Evolutionary conservation across 2,329 filamentous ascomycete species (phyloP).

Genomic region (Alternaria sp.): DNA sequence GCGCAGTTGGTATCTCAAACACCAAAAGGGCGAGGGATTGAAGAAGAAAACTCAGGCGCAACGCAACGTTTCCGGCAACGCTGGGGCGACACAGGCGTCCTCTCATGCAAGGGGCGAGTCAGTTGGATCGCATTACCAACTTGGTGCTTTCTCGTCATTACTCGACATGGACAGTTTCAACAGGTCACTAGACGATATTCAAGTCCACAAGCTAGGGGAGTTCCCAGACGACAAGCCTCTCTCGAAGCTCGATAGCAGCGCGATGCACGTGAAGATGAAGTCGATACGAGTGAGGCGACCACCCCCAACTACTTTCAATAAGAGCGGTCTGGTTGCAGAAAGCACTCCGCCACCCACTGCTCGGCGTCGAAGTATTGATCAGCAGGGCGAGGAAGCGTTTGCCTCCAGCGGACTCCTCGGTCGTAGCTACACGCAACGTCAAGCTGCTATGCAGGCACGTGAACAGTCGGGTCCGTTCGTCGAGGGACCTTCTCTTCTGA

Average conservation of each 20-base stretch:
- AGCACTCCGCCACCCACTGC: constrained; percentile 25
- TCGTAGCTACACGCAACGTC: constrained; percentile 59
- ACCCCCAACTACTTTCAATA: constrained; percentile 47
- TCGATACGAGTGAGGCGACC: constrained; percentile 50
- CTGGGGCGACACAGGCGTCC: constrained; percentile 25
- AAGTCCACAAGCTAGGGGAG: constrained; percentile 33
- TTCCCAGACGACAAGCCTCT: constrained; percentile 41
- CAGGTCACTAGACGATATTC: constrained; percentile 48
- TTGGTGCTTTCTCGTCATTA: constrained; percentile 73
- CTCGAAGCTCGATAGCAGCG: constrained; percentile 35
- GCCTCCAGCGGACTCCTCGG: constrained; percentile 59
- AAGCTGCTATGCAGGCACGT: constrained; percentile 51
- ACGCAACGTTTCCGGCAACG: constrained; percentile 28
- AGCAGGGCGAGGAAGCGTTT: constrained; percentile 54
- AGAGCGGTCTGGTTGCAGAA: constrained; percentile 30
- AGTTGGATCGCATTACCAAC: constrained; percentile 64
- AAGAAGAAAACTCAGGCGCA: constrained; percentile 50
- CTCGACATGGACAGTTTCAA: constrained; percentile 69
- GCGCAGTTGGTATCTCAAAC: constrained; percentile 91
- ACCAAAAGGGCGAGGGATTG: constrained; percentile 69
- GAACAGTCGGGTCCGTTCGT: constrained; percentile 61
- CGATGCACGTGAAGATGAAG: constrained; percentile 48
- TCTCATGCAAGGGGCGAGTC: constrained; percentile 49
- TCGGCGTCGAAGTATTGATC: constrained; percentile 34
- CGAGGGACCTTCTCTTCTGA: constrained; percentile 66